Evolutionary conservation across 805 yeast genomes (phyloP).

Genomic region (Nakazawaea laoshanensis): DNA sequence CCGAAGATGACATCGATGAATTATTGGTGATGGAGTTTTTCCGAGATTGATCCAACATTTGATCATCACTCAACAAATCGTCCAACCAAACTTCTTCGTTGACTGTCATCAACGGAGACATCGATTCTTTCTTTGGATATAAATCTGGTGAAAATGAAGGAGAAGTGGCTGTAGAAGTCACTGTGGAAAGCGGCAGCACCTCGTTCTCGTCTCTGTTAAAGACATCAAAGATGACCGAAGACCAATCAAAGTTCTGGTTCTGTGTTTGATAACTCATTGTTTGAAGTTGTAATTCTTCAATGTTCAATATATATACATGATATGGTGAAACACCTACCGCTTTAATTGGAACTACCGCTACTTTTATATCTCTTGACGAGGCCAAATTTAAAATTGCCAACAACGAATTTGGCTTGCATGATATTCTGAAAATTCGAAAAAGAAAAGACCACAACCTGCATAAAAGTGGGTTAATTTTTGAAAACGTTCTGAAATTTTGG

Average conservation of each 20-base stretch:
- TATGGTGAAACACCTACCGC: neutral
- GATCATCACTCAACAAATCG: constrained; percentile 8
- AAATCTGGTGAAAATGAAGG: constrained; percentile 5
- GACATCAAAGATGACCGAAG: constrained; percentile 10
- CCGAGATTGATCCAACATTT: constrained; percentile 1
- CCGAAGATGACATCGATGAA: too few relatives aligned
- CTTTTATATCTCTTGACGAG: neutral
- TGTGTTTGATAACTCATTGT: too few relatives aligned
- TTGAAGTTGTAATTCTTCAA: too few relatives aligned
- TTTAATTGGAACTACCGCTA: neutral
- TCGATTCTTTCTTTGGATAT: constrained; percentile 5
- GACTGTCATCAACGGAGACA: constrained; percentile 6
- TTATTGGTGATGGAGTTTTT: neutral
- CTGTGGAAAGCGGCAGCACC: constrained; percentile 2
- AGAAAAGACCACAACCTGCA: too few relatives aligned
- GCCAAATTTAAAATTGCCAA: neutral
- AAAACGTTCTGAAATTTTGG: too few relatives aligned
- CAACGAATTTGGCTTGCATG: too few relatives aligned
- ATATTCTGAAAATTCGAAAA: too few relatives aligned
- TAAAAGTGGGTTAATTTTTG: too few relatives aligned
- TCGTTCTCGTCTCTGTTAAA: constrained; percentile 6
- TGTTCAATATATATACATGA: neutral
- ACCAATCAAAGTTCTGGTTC: constrained; percentile 9
- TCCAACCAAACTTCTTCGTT: constrained; percentile 10
- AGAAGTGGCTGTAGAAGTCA: constrained; percentile 4